phyloP scores from a whole-genome alignment of 139 green algal genomes.

The Gonium pectorale region DNA sequence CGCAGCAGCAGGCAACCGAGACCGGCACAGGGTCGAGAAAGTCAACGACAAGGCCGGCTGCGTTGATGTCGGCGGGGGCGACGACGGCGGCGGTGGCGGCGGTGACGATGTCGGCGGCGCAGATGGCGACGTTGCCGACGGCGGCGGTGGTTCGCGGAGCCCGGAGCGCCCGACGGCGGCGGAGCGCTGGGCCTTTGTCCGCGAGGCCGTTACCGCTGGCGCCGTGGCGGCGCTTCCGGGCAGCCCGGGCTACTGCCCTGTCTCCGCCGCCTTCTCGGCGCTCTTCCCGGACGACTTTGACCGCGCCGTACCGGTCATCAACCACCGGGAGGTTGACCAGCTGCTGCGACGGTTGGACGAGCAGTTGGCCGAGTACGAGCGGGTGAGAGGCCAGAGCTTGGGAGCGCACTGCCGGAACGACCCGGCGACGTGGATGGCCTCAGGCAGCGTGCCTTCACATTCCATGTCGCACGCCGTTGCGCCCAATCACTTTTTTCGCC shows the following conservation, averaged over 20 bases:
- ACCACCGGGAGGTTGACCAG: conserved; percentile 65
- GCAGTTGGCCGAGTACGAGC: conserved; percentile 14
- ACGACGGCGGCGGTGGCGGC: neutral
- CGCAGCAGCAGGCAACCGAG: too few relatives aligned
- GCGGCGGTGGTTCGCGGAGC: too few relatives aligned
- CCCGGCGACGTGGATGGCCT: too few relatives aligned
- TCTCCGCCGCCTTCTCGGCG: conserved; percentile 43
- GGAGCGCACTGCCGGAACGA: too few relatives aligned
- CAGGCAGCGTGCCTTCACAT: too few relatives aligned
- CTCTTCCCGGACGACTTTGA: conserved; percentile 77
- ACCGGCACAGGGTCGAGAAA: too few relatives aligned
- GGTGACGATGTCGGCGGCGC: neutral
- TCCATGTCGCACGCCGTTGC: too few relatives aligned
- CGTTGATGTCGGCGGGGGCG: neutral
- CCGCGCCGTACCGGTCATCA: conserved; percentile 53
- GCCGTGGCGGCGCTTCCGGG: neutral
- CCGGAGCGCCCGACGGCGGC: neutral
- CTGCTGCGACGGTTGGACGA: conserved; percentile 59
- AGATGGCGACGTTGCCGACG: too few relatives aligned
- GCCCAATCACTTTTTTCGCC: too few relatives aligned
- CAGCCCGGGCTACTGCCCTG: neutral
- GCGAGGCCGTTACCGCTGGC: neutral
- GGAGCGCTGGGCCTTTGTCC: conserved; percentile 13
- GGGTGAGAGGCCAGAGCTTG: too few relatives aligned
- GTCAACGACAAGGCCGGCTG: too few relatives aligned